A percentile compares a stretch with the other conserved stretches of the same genome.
Conservation (phyloP, 768 basidiomycete species). For the Cystofilobasidium ferigula region DNA sequence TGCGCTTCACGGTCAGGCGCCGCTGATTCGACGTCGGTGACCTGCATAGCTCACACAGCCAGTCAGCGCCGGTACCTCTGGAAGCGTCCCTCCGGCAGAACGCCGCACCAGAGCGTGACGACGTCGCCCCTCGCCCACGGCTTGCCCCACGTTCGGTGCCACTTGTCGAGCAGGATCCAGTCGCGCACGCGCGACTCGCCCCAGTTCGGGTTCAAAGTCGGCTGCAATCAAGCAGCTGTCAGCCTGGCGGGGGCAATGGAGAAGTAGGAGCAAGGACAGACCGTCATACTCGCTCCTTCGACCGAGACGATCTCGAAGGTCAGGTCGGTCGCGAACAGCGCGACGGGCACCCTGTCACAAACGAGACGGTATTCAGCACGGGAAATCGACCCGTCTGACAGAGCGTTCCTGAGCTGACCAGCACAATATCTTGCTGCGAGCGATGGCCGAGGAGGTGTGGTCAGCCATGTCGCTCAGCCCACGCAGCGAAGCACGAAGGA, state of each 20-base stretch:
- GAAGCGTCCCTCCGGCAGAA: neutral
- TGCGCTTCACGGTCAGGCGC: constrained; percentile 21
- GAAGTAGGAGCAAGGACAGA: neutral
- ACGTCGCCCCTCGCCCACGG: constrained; percentile 21
- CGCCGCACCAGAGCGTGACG: constrained; percentile 21
- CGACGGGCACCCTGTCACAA: constrained; percentile 7
- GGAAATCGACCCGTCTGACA: neutral
- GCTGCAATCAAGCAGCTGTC: neutral
- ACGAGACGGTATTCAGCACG: no score
- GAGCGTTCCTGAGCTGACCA: neutral
- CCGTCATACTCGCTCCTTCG: constrained; percentile 22
- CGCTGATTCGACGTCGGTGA: constrained; percentile 18
- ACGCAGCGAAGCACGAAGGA: neutral
- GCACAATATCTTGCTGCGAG: neutral
- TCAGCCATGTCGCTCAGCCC: neutral
- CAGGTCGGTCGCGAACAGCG: constrained; percentile 10
- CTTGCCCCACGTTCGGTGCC: constrained; percentile 7
- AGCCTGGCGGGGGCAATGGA: no score
- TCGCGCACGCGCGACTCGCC: neutral
- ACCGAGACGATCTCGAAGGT: constrained; percentile 16
- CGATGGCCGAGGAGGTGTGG: neutral
- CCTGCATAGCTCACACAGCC: no score
- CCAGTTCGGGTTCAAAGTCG: constrained; percentile 20
- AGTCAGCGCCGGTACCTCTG: no score
- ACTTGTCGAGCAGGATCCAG: constrained; percentile 23